Percentiles rank a stretch among this genome's conserved stretches.
Evolutionary conservation across 768 basidiomycete genomes (phyloP).

Genomic region (Gymnopilus junonius): DNA sequence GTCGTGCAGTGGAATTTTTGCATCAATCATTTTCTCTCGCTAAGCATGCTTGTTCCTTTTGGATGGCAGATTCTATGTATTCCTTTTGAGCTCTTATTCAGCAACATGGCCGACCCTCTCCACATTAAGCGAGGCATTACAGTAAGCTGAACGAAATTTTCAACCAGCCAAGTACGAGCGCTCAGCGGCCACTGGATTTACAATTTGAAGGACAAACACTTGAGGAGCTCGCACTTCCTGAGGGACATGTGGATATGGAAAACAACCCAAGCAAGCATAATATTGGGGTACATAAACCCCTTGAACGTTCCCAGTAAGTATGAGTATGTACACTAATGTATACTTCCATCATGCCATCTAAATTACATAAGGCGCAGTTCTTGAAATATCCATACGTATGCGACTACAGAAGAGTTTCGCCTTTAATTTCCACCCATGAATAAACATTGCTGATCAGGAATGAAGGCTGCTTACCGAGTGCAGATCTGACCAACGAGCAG

Average conservation of each 20-base stretch:
- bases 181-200: no score
- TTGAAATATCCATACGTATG: neutral
- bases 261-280: no score
- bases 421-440: constrained; percentile 28
- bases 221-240: no score
- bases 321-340: no score
- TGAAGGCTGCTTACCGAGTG: constrained; percentile 62
- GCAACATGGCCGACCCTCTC: neutral
- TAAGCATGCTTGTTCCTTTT: constrained; percentile 5
- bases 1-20: neutral
- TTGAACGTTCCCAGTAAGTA: no score
- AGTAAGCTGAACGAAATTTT: neutral
- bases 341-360: no score
- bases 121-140: neutral
- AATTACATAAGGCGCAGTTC: neutral
- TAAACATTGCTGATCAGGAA: neutral
- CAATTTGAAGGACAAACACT: no score
- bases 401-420: constrained; percentile 46
- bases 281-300: no score
- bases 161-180: no score
- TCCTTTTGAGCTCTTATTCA: neutral
- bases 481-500: constrained; percentile 82
- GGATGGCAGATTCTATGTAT: neutral
- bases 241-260: no score
- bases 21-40: constrained; percentile 5